Conservation (phyloP, 768 basidiomycete genomes). For the Peribolospora kevripleyi region DNA sequence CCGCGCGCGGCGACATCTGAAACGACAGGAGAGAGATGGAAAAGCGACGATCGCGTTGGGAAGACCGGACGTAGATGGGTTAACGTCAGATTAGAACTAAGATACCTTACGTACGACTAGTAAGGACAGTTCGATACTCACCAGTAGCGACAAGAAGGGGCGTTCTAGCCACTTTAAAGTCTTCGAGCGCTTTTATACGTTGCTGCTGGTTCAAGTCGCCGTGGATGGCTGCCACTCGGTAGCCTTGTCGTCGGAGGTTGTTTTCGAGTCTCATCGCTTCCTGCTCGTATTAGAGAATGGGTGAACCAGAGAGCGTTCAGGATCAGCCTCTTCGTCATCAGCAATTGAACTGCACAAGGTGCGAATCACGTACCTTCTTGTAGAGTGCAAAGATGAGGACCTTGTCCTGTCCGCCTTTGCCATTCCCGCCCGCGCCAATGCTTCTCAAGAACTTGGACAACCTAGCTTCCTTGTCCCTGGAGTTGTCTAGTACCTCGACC, state of each 20-base stretch:
- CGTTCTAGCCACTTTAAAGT: constrained; percentile 58
- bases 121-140: neutral
- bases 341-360: too few relatives aligned
- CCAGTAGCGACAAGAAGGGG: constrained; percentile 61
- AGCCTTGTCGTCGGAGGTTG: constrained; percentile 47
- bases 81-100: too few relatives aligned
- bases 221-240: constrained; percentile 57
- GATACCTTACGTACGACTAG: too few relatives aligned
- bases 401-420: constrained; percentile 10
- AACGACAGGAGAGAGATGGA: neutral
- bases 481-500: constrained; percentile 12
- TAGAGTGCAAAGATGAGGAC: constrained; percentile 82
- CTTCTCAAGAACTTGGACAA: constrained; percentile 9
- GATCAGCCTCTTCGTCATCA: too few relatives aligned
- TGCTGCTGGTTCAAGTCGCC: constrained; percentile 73
- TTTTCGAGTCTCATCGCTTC: constrained; percentile 68
- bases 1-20: constrained; percentile 89
- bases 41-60: too few relatives aligned
- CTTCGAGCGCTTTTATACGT: constrained; percentile 60
- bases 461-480: constrained; percentile 12
- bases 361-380: constrained; percentile 39
- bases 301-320: too few relatives aligned
- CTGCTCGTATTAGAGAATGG: too few relatives aligned
- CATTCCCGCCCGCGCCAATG: constrained; percentile 28
- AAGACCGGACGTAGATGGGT: too few relatives aligned